Evolutionary conservation across 73 alveolate genomes (phyloP).

Genomic region (Stentor coeruleus): DNA sequence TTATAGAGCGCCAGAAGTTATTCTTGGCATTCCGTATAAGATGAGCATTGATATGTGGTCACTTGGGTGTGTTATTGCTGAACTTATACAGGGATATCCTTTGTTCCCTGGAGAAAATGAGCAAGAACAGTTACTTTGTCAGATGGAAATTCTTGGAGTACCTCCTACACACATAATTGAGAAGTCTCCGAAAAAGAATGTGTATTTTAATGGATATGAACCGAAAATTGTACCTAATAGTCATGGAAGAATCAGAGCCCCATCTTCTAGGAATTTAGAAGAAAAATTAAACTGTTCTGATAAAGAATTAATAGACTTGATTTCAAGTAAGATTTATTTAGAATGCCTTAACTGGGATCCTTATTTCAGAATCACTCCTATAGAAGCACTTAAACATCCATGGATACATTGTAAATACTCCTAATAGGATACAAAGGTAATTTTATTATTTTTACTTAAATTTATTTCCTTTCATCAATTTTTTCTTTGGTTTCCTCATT

Average conservation of each 20-base stretch:
- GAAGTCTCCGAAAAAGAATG: no score
- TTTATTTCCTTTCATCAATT: no score
- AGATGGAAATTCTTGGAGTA: constrained; percentile 28
- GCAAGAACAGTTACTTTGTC: constrained; percentile 42
- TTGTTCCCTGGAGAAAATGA: constrained; percentile 84
- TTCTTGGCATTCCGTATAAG: constrained; percentile 58
- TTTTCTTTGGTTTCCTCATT: no score
- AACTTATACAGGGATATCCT: constrained; percentile 64
- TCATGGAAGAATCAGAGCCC: constrained; percentile 53
- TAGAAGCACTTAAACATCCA: constrained; percentile 69
- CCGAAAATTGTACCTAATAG: neutral
- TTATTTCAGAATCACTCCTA: constrained; percentile 62
- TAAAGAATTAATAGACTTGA: neutral
- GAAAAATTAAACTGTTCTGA: constrained; percentile 9
- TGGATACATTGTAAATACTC: no score
- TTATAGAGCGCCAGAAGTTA: constrained; percentile 83
- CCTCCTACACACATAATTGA: neutral
- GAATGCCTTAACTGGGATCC: constrained; percentile 84
- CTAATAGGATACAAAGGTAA: no score
- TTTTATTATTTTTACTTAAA: no score
- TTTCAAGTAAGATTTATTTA: constrained; percentile 42
- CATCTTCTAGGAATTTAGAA: constrained; percentile 21
- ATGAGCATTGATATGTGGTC: constrained; percentile 85
- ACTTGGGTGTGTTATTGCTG: constrained; percentile 84
- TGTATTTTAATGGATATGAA: no score